Conservation (phyloP, 129 eudicot genomes). For the Ambrosia artemisiifolia region DNA sequence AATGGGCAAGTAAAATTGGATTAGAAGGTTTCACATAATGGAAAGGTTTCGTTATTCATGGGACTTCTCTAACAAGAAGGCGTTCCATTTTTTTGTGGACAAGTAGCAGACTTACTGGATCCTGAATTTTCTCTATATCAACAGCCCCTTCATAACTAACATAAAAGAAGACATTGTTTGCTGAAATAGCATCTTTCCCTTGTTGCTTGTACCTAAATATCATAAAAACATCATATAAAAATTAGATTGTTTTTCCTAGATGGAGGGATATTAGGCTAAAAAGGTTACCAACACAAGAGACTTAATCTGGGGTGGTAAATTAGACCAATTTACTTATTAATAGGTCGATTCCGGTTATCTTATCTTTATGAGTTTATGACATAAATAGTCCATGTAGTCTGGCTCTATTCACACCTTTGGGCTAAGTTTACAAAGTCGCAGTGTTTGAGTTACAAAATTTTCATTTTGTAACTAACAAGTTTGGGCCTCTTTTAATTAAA, state of each 20-base stretch:
- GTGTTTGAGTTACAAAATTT: too few species aligned
- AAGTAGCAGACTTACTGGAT: constrained; percentile 58
- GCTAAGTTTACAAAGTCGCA: too few species aligned
- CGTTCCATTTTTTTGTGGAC: neutral
- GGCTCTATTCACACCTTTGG: too few species aligned
- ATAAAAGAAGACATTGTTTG: constrained; percentile 80
- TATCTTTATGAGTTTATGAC: too few species aligned
- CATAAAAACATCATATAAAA: neutral
- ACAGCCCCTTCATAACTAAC: constrained; percentile 85
- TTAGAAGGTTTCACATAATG: neutral
- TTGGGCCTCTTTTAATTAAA: too few species aligned
- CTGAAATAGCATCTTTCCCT: constrained; percentile 83
- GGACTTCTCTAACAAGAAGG: neutral
- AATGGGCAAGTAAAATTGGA: neutral
- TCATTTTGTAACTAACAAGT: too few species aligned
- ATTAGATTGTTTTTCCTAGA: constrained; percentile 2
- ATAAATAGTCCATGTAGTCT: too few species aligned
- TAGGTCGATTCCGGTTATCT: neutral
- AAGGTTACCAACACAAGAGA: neutral
- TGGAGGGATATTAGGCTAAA: constrained; percentile 1
- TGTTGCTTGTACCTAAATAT: constrained; percentile 82
- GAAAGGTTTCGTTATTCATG: neutral
- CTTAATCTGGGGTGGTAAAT: neutral
- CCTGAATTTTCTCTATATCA: constrained; percentile 69
- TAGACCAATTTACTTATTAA: neutral